A percentile compares a stretch with the other conserved stretches of the same genome.
Conservation (phyloP, 176 grass and related monocot genomes). For the Aegilops speltoides region DNA sequence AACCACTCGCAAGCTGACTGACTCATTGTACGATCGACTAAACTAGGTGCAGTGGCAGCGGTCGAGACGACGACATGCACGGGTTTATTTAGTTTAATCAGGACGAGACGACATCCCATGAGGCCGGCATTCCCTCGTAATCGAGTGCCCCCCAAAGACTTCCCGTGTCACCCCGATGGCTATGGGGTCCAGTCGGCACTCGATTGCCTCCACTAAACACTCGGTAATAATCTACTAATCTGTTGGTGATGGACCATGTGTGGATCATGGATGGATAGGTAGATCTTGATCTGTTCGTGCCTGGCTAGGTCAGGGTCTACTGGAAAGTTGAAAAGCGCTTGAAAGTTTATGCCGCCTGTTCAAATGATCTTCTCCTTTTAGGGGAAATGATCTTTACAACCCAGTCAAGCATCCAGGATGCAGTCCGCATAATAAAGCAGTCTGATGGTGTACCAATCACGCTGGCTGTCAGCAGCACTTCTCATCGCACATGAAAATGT, state of each 20-base stretch:
- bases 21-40: background rate
- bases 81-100: background rate
- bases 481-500: too few species aligned
- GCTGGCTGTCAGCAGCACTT: too few species aligned
- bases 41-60: background rate
- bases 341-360: background rate
- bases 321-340: constrained; percentile 12
- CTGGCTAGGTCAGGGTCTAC: background rate
- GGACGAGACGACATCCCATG: constrained; percentile 30
- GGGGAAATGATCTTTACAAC: background rate
- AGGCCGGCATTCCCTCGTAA: constrained; percentile 39
- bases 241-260: background rate
- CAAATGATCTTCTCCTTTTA: background rate
- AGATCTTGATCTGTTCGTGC: background rate
- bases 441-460: background rate
- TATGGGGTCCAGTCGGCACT: constrained; percentile 17
- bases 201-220: constrained; percentile 37
- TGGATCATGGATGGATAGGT: background rate
- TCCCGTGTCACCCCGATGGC: background rate
- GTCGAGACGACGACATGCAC: constrained; percentile 17
- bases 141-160: constrained; percentile 35
- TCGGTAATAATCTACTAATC: too few species aligned
- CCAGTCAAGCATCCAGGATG: background rate
- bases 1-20: background rate
- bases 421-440: background rate